These are phyloP conservation scores for Pseudomicrostroma phylloplanum DNA, from an alignment of 1,284 basidiomycete species.

Conservation along the genomic window DNA sequence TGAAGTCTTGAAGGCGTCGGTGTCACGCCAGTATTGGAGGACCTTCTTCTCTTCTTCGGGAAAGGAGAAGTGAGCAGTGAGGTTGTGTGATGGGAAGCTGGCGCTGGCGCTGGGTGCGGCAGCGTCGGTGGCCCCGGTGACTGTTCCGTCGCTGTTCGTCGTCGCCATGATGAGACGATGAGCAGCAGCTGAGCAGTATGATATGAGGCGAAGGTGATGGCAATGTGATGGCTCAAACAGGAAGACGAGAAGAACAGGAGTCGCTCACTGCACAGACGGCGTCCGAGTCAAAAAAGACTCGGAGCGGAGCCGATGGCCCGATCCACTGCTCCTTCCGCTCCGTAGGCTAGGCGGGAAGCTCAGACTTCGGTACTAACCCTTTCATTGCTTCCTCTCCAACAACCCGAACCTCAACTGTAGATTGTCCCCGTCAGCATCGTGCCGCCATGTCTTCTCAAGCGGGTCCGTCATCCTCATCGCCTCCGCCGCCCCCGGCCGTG, in stretches of 20 bases:
- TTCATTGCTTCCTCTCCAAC: neutral
- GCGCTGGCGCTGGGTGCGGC: neutral
- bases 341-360: too few relatives aligned
- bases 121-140: neutral
- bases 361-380: neutral
- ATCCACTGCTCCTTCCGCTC: too few relatives aligned
- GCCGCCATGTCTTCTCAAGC: neutral
- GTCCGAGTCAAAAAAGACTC: too few relatives aligned
- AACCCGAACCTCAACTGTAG: neutral
- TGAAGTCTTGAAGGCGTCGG: slow-evolving; percentile 94
- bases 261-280: too few relatives aligned
- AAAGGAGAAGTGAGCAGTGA: slow-evolving; percentile 74
- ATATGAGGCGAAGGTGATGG: too few relatives aligned
- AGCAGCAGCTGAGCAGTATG: too few relatives aligned
- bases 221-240: too few relatives aligned
- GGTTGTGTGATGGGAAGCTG: slow-evolving; percentile 37
- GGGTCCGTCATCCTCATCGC: neutral
- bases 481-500: neutral
- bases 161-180: too few relatives aligned
- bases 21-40: slow-evolving; percentile 85
- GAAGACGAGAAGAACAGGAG: too few relatives aligned
- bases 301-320: too few relatives aligned
- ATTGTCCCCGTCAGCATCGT: neutral
- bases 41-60: slow-evolving; percentile 88
- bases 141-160: too few relatives aligned